Evolutionary conservation across 2,329 filamentous ascomycete species (phyloP), one percentile per base, ranked within the genome.

Genomic region (Penicillium griseofulvum): DNA sequence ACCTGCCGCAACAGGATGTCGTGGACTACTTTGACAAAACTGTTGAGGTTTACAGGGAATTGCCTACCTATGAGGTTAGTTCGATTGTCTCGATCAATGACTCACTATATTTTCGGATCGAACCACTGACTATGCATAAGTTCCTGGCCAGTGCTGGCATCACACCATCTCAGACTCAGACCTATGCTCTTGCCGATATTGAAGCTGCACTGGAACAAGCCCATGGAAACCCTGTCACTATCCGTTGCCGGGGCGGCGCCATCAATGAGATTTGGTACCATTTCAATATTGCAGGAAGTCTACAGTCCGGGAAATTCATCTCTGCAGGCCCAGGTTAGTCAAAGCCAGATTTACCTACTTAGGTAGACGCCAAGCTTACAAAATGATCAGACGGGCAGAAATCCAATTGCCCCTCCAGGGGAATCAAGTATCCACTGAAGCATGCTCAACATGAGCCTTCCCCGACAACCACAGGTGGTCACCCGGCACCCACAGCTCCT

Each of bases 11-110:
- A 11, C 79, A 87, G 57, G 88, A 90, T 65, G 85, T 86, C 0
- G 80, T 83, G 12, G 86, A 88, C 68, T 91, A 83, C 74, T 90
- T 90, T 73, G 77, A 86, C 65, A 82, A 80, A 55, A 79, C 86
- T 2, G 85, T 89, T 5, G 77, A 80, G 22, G 68, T 90, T 2
- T 91, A 88, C 78, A 83, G 87, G 71, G 76, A 76, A 0, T 77
- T 90, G 9, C 84, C 87, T 12, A 85, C 84, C 12, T 89, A 89
- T 70, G 68, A 83, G 52, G 81, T 81, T 56, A 45, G 69, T 66
- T 29, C 42, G 28, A 45, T 28, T 26, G 44, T 37, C 14, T 34
- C 29, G 17, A 5, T 16, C 4, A 22, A 22, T 22, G 24, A 12
- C 5, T 9, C 16, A 43, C 41, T 8, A 9, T 12, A 34, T 22